Evolutionary conservation across 441 rosid species (phyloP).

Genomic region (Erysimum cheiri): DNA sequence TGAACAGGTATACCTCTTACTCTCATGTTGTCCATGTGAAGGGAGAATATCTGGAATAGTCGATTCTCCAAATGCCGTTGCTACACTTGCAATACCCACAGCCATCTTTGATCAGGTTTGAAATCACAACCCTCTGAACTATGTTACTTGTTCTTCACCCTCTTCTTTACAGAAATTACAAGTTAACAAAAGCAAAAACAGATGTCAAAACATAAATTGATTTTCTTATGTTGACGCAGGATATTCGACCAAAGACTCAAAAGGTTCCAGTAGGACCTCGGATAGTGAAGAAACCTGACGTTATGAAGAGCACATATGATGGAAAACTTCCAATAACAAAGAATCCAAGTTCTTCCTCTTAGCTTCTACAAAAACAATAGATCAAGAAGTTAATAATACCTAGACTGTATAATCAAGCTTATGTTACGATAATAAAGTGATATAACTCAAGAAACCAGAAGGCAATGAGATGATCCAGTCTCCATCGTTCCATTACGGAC

Average conservation of each 20-base stretch:
- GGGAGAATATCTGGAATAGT: slow-evolving; percentile 94
- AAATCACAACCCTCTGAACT: neutral
- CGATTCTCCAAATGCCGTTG: slow-evolving; percentile 90
- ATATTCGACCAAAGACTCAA: slow-evolving; percentile 63
- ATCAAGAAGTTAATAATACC: slow-evolving; percentile 13
- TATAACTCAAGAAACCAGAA: neutral
- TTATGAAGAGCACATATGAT: slow-evolving; percentile 70
- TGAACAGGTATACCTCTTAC: slow-evolving; percentile 72
- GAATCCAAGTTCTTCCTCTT: slow-evolving; percentile 55
- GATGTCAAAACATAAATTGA: neutral
- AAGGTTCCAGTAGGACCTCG: slow-evolving; percentile 66
- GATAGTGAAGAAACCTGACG: slow-evolving; percentile 65
- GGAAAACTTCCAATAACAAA: slow-evolving; percentile 77
- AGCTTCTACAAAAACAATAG: slow-evolving; percentile 29
- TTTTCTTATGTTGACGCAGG: slow-evolving; percentile 49
- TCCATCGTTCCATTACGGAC: no score
- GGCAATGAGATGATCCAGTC: neutral
- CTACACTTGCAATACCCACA: slow-evolving; percentile 85
- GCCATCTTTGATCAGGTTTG: slow-evolving; percentile 88
- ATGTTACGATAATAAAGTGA: slow-evolving; percentile 2
- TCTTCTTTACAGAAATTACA: neutral
- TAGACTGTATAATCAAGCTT: neutral
- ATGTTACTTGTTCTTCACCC: neutral
- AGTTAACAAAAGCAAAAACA: neutral
- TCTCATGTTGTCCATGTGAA: slow-evolving; percentile 94